Percentiles rank a stretch among this genome's conserved stretches.
These are phyloP conservation scores for Magnaporthiopsis rhizophila DNA, from an alignment of 2,329 filamentous ascomycete species.

Conservation along the genomic window DNA sequence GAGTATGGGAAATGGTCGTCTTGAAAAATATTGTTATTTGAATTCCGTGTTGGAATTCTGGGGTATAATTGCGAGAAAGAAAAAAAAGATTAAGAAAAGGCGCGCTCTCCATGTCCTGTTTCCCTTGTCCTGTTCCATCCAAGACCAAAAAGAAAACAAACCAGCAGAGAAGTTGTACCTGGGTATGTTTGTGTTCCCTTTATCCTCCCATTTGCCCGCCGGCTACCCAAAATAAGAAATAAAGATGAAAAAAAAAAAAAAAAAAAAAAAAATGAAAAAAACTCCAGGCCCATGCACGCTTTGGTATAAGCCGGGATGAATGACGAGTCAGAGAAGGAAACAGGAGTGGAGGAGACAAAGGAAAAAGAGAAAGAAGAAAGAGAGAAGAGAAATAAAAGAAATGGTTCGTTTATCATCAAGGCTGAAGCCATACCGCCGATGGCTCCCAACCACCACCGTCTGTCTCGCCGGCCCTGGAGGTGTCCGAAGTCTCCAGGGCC, in stretches of 20 bases:
- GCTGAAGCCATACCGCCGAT: neutral
- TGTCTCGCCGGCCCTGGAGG: neutral
- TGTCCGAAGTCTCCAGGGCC: conserved; percentile 6
- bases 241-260: neutral
- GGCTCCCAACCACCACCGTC: neutral
- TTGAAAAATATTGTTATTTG: neutral
- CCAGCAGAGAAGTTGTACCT: neutral
- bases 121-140: neutral
- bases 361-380: conserved; percentile 12
- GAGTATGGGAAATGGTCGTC: neutral
- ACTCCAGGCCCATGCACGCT: conserved; percentile 12
- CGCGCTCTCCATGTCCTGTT: neutral
- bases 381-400: neutral
- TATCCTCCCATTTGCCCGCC: conserved; percentile 1
- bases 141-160: conserved; percentile 1
- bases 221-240: neutral
- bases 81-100: neutral
- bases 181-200: neutral
- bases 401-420: neutral
- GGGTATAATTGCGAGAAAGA: conserved; percentile 4
- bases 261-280: neutral
- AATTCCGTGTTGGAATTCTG: conserved; percentile 5
- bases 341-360: conserved; percentile 6
- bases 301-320: conserved; percentile 10
- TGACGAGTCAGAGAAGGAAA: conserved; percentile 4